Percentiles rank a stretch among this genome's conserved stretches.
phyloP scores from a whole-genome alignment of 106 monocot genomes.

The Dendrobium officinale region DNA sequence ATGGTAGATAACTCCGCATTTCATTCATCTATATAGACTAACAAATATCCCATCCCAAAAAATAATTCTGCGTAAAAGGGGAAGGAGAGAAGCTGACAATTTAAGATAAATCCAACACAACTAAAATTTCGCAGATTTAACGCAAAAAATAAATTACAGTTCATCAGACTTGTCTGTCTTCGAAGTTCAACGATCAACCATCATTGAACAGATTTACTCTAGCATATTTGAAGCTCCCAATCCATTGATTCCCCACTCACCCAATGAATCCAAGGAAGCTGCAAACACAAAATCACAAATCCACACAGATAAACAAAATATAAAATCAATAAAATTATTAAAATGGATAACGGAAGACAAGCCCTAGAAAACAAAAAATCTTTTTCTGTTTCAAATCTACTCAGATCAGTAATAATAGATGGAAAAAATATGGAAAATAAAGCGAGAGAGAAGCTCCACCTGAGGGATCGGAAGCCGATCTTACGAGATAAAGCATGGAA shows the following conservation, averaged over 20 bases:
- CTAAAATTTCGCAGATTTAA: too few relatives aligned
- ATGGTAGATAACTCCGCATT: too few relatives aligned
- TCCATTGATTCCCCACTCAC: not conserved
- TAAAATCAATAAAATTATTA: not conserved
- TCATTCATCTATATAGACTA: too few relatives aligned
- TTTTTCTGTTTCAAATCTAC: not conserved
- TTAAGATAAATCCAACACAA: too few relatives aligned
- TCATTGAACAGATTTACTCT: not conserved
- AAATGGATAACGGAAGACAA: not conserved
- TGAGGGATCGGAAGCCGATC: slow-evolving; percentile 15
- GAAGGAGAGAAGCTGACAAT: too few relatives aligned
- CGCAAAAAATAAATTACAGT: not conserved
- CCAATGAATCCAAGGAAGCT: slow-evolving; percentile 16
- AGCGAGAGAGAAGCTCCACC: not conserved
- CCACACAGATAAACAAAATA: not conserved
- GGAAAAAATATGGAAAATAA: not conserved
- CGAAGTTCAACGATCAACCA: not conserved
- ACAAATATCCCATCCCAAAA: too few relatives aligned
- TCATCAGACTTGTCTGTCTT: not conserved
- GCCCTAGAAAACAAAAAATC: too few relatives aligned
- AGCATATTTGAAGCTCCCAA: not conserved
- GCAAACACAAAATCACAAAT: not conserved
- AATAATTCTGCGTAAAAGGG: too few relatives aligned
- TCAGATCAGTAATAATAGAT: not conserved
- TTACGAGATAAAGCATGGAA: slow-evolving; percentile 21